These are phyloP conservation scores for Salix brachista DNA, from an alignment of 345 rosid species.

Conservation along the genomic window DNA sequence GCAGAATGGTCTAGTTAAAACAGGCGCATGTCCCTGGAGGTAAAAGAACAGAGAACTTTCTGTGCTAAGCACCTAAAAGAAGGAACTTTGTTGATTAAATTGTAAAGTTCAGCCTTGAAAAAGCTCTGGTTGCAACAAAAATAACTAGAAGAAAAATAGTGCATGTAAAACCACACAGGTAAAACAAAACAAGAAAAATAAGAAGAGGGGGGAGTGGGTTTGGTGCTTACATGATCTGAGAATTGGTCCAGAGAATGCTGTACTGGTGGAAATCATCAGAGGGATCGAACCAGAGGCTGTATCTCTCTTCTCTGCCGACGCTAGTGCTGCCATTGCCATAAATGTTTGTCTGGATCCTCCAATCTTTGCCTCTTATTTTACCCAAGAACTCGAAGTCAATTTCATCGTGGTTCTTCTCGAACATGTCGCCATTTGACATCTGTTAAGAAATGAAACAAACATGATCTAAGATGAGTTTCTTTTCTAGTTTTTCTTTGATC, in stretches of 20 bases:
- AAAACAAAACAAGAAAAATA: background rate
- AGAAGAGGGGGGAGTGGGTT: background rate
- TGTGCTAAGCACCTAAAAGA: slow-evolving; percentile 14
- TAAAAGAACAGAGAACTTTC: slow-evolving; percentile 21
- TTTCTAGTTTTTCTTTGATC: background rate
- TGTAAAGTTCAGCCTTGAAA: background rate
- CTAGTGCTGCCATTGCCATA: slow-evolving; percentile 94
- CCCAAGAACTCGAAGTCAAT: slow-evolving; percentile 98
- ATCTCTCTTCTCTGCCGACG: slow-evolving; percentile 91
- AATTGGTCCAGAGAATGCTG: slow-evolving; percentile 88
- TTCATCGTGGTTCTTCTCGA: slow-evolving; percentile 93
- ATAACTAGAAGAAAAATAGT: background rate
- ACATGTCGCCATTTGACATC: slow-evolving; percentile 97
- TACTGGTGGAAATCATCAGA: slow-evolving; percentile 91
- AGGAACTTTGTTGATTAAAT: slow-evolving; percentile 16
- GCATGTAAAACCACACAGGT: background rate
- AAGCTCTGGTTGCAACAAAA: background rate
- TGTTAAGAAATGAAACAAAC: slow-evolving; percentile 17
- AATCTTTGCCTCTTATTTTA: slow-evolving; percentile 91
- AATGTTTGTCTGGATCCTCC: slow-evolving; percentile 97
- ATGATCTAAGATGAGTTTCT: background rate
- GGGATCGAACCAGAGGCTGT: slow-evolving; percentile 97
- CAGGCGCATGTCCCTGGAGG: slow-evolving; percentile 17
- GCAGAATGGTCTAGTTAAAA: slow-evolving; percentile 22
- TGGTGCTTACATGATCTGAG: slow-evolving; percentile 68